Evolutionary conservation across 108 stramenopile species (phyloP).

Genomic region (Cyclotella kingstonii): DNA sequence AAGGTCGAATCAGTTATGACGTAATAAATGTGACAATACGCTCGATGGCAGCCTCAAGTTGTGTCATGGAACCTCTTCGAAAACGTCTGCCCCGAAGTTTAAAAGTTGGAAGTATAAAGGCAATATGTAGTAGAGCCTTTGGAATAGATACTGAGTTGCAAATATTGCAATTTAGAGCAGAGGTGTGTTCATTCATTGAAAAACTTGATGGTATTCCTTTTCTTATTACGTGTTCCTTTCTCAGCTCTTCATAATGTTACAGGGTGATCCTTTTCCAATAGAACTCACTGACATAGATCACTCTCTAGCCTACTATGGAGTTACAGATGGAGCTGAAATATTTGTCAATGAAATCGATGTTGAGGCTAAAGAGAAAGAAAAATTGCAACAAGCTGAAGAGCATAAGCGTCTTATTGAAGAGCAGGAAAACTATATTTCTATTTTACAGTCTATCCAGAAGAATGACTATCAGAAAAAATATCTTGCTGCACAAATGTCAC

Average conservation of each 20-base stretch:
- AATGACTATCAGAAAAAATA: slow-evolving; percentile 21
- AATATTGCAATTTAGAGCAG: slow-evolving; percentile 61
- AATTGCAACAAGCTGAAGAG: slow-evolving; percentile 29
- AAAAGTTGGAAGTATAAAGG: slow-evolving; percentile 76
- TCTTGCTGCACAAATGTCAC: slow-evolving; percentile 13
- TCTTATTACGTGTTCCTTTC: not conserved
- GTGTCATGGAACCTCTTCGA: slow-evolving; percentile 67
- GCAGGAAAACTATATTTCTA: slow-evolving; percentile 46
- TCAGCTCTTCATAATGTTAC: not conserved
- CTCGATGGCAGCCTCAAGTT: slow-evolving; percentile 71
- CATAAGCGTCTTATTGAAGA: slow-evolving; percentile 43
- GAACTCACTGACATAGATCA: slow-evolving; percentile 74
- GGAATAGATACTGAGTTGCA: slow-evolving; percentile 78
- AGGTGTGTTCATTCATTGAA: no score
- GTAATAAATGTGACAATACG: slow-evolving; percentile 70
- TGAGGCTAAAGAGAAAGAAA: slow-evolving; percentile 38
- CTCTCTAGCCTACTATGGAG: slow-evolving; percentile 81
- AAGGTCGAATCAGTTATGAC: slow-evolving; percentile 46
- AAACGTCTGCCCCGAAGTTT: slow-evolving; percentile 70
- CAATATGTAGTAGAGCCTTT: slow-evolving; percentile 74
- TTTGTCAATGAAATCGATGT: slow-evolving; percentile 80
- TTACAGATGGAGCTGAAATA: slow-evolving; percentile 82
- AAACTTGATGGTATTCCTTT: slow-evolving; percentile 6
- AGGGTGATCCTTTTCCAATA: slow-evolving; percentile 64
- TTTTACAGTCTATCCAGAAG: slow-evolving; percentile 47